Evolutionary conservation across 2,329 filamentous ascomycete species (phyloP).

Genomic region (Penicillium decumbens): DNA sequence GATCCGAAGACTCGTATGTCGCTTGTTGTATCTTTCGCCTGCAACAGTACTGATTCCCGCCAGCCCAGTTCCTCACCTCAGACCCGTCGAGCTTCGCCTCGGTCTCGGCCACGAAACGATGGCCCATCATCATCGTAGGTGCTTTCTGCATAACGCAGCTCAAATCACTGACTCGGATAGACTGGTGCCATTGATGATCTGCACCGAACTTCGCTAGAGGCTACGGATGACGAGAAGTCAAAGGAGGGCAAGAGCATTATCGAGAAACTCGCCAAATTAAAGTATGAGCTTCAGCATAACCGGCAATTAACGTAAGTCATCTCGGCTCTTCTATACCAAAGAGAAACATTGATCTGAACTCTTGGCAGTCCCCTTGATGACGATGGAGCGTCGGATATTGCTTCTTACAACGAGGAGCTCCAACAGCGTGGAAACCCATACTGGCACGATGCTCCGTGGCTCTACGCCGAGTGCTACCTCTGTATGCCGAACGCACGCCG

Average conservation of each 20-base stretch:
- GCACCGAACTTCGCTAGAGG: constrained; percentile 56
- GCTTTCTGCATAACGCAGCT: neutral
- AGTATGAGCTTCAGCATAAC: constrained; percentile 94
- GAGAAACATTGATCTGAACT: neutral
- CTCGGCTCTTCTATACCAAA: neutral
- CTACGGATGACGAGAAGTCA: constrained; percentile 56
- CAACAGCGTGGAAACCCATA: constrained; percentile 65
- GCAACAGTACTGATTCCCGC: constrained; percentile 8
- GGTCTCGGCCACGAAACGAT: constrained; percentile 77
- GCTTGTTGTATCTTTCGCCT: neutral
- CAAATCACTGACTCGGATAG: constrained; percentile 42
- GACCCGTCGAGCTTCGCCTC: constrained; percentile 85
- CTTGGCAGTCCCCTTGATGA: constrained; percentile 63
- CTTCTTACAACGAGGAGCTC: constrained; percentile 80
- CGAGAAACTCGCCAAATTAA: constrained; percentile 71
- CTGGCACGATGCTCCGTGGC: constrained; percentile 84
- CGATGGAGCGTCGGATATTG: constrained; percentile 71
- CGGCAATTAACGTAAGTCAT: constrained; percentile 64
- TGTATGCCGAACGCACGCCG: constrained; percentile 41
- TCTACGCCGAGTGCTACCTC: constrained; percentile 90
- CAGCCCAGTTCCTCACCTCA: constrained; percentile 71
- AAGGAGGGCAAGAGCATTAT: constrained; percentile 84
- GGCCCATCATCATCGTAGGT: constrained; percentile 85
- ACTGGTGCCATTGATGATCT: constrained; percentile 91
- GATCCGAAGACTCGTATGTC: constrained; percentile 67